These are phyloP conservation scores for Rhodotorula toruloides DNA, from an alignment of 768 basidiomycete species.

Conservation along the genomic window DNA sequence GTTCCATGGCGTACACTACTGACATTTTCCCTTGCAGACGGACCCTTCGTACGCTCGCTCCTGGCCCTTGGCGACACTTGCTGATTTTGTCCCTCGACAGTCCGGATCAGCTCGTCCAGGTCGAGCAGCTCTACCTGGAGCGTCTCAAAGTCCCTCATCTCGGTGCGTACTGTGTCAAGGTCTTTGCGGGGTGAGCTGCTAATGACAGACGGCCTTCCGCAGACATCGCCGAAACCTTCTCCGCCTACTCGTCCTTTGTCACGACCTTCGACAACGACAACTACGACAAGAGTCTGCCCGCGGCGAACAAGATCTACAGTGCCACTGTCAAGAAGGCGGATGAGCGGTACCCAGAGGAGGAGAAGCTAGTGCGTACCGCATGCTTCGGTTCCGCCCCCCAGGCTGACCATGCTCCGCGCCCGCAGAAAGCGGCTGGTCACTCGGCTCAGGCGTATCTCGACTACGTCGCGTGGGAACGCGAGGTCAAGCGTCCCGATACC, in stretches of 20 bases:
- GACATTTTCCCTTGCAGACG: neutral
- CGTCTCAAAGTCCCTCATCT: constrained; percentile 73
- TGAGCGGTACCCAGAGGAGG: constrained; percentile 32
- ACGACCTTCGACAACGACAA: constrained; percentile 68
- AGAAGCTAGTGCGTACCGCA: constrained; percentile 19
- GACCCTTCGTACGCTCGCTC: constrained; percentile 13
- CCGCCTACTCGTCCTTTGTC: constrained; percentile 82
- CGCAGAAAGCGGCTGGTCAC: constrained; percentile 16
- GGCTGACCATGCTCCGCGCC: neutral
- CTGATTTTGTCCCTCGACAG: constrained; percentile 45
- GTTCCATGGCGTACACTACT: neutral
- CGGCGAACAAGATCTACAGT: constrained; percentile 67
- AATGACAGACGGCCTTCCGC: constrained; percentile 51
- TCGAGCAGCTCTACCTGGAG: constrained; percentile 59
- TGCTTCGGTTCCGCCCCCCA: neutral
- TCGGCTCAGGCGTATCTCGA: constrained; percentile 31
- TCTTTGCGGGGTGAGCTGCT: neutral
- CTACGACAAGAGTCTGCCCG: constrained; percentile 70
- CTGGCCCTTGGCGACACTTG: neutral
- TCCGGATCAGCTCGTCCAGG: constrained; percentile 50
- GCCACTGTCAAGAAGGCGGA: constrained; percentile 3
- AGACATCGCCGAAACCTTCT: constrained; percentile 66
- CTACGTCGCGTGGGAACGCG: constrained; percentile 43
- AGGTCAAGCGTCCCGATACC: constrained; percentile 40
- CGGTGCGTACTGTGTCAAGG: constrained; percentile 50